These are phyloP conservation scores for Poronia punctata DNA, from an alignment of 495 filamentous ascomycete genomes.

Conservation along the genomic window DNA sequence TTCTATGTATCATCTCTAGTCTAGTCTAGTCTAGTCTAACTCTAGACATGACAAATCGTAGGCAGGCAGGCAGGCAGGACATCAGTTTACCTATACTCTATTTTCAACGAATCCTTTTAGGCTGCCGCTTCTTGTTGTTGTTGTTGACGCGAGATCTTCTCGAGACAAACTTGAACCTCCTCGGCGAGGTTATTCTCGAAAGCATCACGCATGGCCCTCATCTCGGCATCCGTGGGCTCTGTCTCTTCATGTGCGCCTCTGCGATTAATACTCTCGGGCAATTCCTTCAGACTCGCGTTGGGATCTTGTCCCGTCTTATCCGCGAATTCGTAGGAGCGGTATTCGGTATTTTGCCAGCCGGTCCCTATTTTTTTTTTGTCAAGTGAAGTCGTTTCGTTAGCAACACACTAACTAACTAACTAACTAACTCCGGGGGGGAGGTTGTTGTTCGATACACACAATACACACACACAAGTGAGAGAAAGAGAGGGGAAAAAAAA, in stretches of 20 bases:
- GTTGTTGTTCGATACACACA: too few relatives aligned
- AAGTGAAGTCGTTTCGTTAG: background rate
- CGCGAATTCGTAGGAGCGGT: constrained; percentile 64
- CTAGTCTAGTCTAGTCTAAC: too few relatives aligned
- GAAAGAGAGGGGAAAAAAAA: too few relatives aligned
- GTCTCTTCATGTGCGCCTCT: constrained; percentile 44
- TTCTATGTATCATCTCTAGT: too few relatives aligned
- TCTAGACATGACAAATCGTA: too few relatives aligned
- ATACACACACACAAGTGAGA: too few relatives aligned
- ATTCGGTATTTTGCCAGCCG: constrained; percentile 81
- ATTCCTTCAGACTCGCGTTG: constrained; percentile 54
- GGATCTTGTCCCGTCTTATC: constrained; percentile 49
- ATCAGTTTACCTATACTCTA: too few relatives aligned
- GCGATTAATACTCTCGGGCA: constrained; percentile 47
- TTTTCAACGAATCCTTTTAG: too few relatives aligned
- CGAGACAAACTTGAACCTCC: constrained; percentile 16
- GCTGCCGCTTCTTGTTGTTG: too few relatives aligned
- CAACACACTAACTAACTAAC: background rate
- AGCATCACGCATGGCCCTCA: constrained; percentile 30
- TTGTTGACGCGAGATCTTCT: too few relatives aligned
- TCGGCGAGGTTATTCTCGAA: constrained; percentile 21
- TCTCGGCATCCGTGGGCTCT: constrained; percentile 39
- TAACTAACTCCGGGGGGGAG: background rate
- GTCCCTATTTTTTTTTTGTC: constrained; percentile 54
- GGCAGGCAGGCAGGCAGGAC: too few relatives aligned